Evolutionary conservation across 345 rosid species (phyloP), one percentile per base, ranked within the genome.

Genomic region (Mallotus nudiflorus): DNA sequence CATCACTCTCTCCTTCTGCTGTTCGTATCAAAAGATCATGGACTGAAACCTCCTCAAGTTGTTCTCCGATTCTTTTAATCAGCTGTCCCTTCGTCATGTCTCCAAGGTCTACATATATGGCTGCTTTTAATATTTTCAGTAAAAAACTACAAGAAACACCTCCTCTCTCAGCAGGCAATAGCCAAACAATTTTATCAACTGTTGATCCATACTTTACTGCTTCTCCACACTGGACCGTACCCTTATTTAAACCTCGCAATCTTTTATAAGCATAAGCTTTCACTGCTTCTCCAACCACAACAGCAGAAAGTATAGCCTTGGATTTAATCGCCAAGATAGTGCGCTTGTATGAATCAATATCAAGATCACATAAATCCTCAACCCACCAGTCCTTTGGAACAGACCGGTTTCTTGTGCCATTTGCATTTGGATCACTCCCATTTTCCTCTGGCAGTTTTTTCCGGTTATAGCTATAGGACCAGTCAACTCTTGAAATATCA

Each of bases 351-450:
- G 80, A 55, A 63, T 87, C 94, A 6, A 92, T 82, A 49, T 87
- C 91, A 11, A 92, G 90, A 67, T 92, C 97, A 59, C 92, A 83
- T 70, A 92, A 65, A 85, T 92, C 97, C 81, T 92, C 96, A 12
- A 90, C 91, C 97, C 97, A 92, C 98, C 98, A 92, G 68, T 92
- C 98, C 72, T 49, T 73, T 6, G 91, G 98, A 66, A 92, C 96
- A 18, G 69, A 76, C 24, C 89, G 77, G 74, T 66, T 84, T 62
- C 81, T 82, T 18, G 80, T 44, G 58, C 75, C 77, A 70, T 79
- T 82, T 14, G 31, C 55, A 71, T 61, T 68, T 50, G 75, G 75
- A 62, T 73, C 81, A 13, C 77, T 78, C 28, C 61, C 88, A 75
- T 69, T 88, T 74, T 90, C 92, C 72, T 88, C 90, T 0, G 82